These are phyloP conservation scores for Geranomyces michiganensis DNA, from an alignment of 192 early-diverging fungal genomes.

Conservation along the genomic window DNA sequence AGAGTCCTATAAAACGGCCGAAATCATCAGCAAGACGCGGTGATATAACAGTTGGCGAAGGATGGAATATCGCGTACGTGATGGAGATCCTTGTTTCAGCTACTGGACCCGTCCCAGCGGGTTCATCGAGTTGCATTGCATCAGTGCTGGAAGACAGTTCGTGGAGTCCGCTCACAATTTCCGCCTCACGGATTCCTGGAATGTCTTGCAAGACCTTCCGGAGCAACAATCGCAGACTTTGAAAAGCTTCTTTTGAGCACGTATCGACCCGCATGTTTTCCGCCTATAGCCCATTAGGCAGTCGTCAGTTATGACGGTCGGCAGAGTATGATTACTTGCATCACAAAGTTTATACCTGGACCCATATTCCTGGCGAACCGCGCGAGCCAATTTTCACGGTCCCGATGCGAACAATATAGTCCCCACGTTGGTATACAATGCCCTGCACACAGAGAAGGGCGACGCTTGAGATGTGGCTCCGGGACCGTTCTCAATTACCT, in stretches of 20 bases:
- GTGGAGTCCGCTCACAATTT: neutral
- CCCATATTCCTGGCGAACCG: neutral
- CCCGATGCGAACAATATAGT: constrained; percentile 18
- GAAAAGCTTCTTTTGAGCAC: constrained; percentile 1
- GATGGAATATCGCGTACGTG: too few relatives aligned
- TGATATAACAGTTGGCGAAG: too few relatives aligned
- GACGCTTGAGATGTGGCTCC: too few relatives aligned
- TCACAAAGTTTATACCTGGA: constrained; percentile 9
- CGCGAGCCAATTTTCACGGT: neutral
- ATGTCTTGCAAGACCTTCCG: constrained; percentile 8
- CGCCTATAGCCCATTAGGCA: neutral
- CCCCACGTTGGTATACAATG: constrained; percentile 11
- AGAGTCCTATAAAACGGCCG: neutral
- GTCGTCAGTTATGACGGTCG: too few relatives aligned
- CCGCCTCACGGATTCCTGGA: constrained; percentile 11
- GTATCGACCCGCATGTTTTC: neutral
- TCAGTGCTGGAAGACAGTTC: neutral
- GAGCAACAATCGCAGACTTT: neutral
- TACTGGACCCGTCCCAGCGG: too few relatives aligned
- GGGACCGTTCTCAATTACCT: too few relatives aligned
- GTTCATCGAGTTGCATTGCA: too few relatives aligned
- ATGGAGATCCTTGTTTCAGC: too few relatives aligned
- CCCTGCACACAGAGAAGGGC: constrained; percentile 3
- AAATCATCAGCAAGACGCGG: too few relatives aligned
- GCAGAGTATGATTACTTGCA: too few relatives aligned